Evolutionary conservation across 306 rosid species (phyloP), one percentile per base, ranked within the genome.

Genomic region (Glycine soja): DNA sequence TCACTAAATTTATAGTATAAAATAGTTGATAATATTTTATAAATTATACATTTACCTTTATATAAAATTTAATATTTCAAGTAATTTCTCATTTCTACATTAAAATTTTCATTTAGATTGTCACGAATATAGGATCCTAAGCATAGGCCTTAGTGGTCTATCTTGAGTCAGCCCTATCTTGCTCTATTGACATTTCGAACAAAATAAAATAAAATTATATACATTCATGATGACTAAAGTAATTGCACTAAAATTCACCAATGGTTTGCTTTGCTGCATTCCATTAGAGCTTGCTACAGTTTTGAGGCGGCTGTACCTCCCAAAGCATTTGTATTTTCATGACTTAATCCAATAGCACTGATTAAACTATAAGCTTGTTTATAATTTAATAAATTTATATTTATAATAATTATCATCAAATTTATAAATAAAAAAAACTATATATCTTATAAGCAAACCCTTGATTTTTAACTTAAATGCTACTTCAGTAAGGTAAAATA

Each of bases 261-360:
- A 45, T 45, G 56, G 56, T 69, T 68, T 68, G 74, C 74, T 16
- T 46, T 11, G 74, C 74, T 69, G 56, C 54, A 45, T 69, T 67
- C 72, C 72, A 67, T 67, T 43, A 67, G 53, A 67, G 53, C 72
- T 67, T 67, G 72, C 71, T 66, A 64, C 70, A 64, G 47, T 13
- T 64, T 64, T 36, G 4, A n/a, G 48, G 18, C 48, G 47, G 70
- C 70, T 34, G 43, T 40, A 4, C 43, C 43, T 40, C 43, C 6
- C 43, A n/a, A 53, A n/a, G 24, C 59, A 53, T 10, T 53, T 53
- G 19, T 2, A 53, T 53, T 53, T 53, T 53, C 59, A 5, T 13
- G 8, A 53, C 19, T 13, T 53, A n/a, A n/a, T 14, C 14, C 58
- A 53, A 13, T 3, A 16, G 14, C 4, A 56, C 30, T 7, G 0